Base-by-base conservation (phyloP, 768 basidiomycete genomes). In the Amanita inopinata region DNA sequence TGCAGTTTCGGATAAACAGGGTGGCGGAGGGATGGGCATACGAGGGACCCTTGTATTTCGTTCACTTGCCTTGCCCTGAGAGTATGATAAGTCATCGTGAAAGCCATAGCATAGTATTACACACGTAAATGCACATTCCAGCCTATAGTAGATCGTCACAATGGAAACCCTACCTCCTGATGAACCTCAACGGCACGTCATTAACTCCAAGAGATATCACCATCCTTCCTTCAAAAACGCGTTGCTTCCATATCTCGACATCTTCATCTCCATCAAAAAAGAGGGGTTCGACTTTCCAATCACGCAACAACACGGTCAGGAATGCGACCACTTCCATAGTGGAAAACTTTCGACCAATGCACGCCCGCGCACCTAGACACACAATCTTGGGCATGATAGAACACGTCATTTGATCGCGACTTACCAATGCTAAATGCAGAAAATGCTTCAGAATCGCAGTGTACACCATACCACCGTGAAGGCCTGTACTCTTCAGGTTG, bases 291-390 rank as follows among this genome's bases (percentile, higher is more conserved):
- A 71, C 49, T 14, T 53, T 59, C 67, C 67, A 73, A 37, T 74
- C 71, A 20, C 63, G 60, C 32, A 72, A 45, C 11, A 71, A 43
- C 36, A 55, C 45, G 3, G 67, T 53, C 10, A 74, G 58, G 53
- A 73, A 65, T 39, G 61, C 63, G 10, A 71, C 60, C 0, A 62
- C 61, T 48, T 74, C 70, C 0, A 57, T 63, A 0, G 59, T 55
- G 3, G 73, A 66, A 43, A 74, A 74, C 39, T 61, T 62, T 8
- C 63, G 53, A 11, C 73, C 70, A 14, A 71, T 53, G 42, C 71
- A 74, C 11, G 57, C 56, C 2, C 67, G 23, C 69, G 65, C 60
- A 40, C n/a, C n/a, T n/a, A n/a, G n/a, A n/a, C n/a, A n/a, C n/a
- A n/a, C n/a, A n/a, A n/a, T n/a, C n/a, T n/a, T n/a, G n/a, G n/a